Evolutionary conservation across 2,329 filamentous ascomycete genomes (phyloP).

Genomic region (Rhexocercosporidium sp.): DNA sequence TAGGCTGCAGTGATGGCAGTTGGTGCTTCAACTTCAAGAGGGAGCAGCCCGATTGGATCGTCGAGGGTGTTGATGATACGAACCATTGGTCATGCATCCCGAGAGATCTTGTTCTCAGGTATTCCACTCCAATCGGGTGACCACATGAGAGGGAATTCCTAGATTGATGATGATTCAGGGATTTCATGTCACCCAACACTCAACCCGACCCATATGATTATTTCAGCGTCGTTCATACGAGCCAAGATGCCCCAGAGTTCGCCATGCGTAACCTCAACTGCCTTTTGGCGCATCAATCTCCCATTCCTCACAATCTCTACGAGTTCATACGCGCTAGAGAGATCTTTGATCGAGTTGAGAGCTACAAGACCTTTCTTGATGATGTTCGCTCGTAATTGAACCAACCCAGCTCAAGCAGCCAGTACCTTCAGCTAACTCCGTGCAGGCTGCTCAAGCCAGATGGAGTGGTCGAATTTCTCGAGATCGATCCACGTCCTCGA

Average conservation of each 20-base stretch:
- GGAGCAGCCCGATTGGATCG: slow-evolving; percentile 38
- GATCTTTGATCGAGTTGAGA: slow-evolving; percentile 39
- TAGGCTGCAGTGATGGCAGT: slow-evolving; percentile 39
- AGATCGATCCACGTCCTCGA: slow-evolving; percentile 40
- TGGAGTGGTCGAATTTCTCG: slow-evolving; percentile 41
- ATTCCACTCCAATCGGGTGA: background rate
- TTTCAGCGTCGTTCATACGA: slow-evolving; percentile 30
- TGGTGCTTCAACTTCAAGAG: slow-evolving; percentile 40
- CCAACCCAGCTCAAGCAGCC: too few relatives aligned
- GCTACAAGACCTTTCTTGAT: slow-evolving; percentile 39
- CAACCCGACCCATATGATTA: slow-evolving; percentile 28
- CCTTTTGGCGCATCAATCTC: slow-evolving; percentile 31
- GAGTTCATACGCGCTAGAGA: slow-evolving; percentile 39
- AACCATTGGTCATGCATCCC: slow-evolving; percentile 37
- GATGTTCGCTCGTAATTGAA: slow-evolving; percentile 38
- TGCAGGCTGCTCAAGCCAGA: slow-evolving; percentile 39
- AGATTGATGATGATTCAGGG: slow-evolving; percentile 27
- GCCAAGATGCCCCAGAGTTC: slow-evolving; percentile 36
- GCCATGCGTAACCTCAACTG: slow-evolving; percentile 38
- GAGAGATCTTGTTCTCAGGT: slow-evolving; percentile 27
- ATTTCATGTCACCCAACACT: slow-evolving; percentile 32
- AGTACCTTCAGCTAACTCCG: too few relatives aligned
- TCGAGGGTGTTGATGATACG: slow-evolving; percentile 40
- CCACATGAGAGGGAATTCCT: background rate
- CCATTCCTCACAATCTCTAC: slow-evolving; percentile 38